phyloP scores from a whole-genome alignment of 2,329 filamentous ascomycete genomes.

The Diaporthe citrichinensis region DNA sequence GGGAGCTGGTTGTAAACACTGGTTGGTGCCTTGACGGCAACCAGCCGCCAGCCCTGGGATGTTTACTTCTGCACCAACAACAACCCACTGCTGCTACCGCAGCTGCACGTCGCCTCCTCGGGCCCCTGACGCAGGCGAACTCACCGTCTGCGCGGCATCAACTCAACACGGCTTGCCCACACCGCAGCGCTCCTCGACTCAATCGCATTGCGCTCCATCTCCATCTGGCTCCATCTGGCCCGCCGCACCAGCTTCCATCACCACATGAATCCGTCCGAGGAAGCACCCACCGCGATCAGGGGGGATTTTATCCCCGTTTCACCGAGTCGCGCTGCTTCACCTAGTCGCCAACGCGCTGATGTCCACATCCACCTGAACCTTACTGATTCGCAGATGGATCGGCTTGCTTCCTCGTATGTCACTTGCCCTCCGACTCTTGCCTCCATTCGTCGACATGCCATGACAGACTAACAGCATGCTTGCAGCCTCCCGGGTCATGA shows the following conservation, averaged over 20 bases:
- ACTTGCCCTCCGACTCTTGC: neutral
- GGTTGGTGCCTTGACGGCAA: neutral
- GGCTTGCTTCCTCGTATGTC: slow-evolving; percentile 61
- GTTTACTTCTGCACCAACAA: neutral
- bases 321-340: slow-evolving; percentile 50
- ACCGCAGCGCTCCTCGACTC: neutral
- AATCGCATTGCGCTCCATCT: neutral
- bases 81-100: neutral
- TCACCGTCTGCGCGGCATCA: neutral
- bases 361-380: slow-evolving; percentile 64
- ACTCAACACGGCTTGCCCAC: neutral
- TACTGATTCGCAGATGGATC: slow-evolving; percentile 64
- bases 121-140: too few relatives aligned
- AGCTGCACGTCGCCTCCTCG: neutral
- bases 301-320: slow-evolving; percentile 57
- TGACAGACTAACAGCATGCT: slow-evolving; percentile 36
- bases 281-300: slow-evolving; percentile 49
- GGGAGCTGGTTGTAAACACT: neutral
- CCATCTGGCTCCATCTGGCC: neutral
- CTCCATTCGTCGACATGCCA: neutral
- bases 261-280: slow-evolving; percentile 38
- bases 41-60: neutral
- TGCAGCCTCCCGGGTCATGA: slow-evolving; percentile 37
- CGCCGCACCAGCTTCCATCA: neutral
- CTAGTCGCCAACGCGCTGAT: slow-evolving; percentile 52